Percentiles rank a stretch among this genome's conserved stretches.
phyloP scores from a whole-genome alignment of 2,329 filamentous ascomycete species.

The Fusarium sp. region DNA sequence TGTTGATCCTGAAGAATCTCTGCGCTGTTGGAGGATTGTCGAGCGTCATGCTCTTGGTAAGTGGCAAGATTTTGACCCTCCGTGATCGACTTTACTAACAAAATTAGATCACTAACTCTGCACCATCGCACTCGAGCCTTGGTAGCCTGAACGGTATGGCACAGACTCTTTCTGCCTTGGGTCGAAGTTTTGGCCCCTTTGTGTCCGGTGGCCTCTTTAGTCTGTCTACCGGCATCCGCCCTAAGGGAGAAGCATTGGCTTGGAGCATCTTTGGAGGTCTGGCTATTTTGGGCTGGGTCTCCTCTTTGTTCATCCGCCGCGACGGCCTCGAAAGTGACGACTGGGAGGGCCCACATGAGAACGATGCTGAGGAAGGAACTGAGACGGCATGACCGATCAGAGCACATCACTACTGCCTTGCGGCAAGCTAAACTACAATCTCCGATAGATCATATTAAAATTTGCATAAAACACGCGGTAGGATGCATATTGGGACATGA shows the following conservation, averaged over 20 bases:
- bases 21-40: constrained; percentile 91
- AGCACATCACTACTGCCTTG: background rate
- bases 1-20: constrained; percentile 90
- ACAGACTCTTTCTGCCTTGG: constrained; percentile 92
- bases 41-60: constrained; percentile 87
- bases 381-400: constrained; percentile 18
- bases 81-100: constrained; percentile 7
- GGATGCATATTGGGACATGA: constrained; percentile 13
- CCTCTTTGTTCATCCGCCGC: constrained; percentile 84
- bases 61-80: constrained; percentile 43
- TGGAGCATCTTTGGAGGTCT: constrained; percentile 92
- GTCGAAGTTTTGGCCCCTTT: constrained; percentile 89
- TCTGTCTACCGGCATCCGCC: constrained; percentile 78
- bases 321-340: constrained; percentile 72
- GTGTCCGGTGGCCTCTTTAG: constrained; percentile 90
- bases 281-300: constrained; percentile 82
- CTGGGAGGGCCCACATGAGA: constrained; percentile 56
- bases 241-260: constrained; percentile 86
- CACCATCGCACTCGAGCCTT: constrained; percentile 86
- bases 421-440: background rate
- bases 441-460: constrained; percentile 19
- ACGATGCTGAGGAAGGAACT: constrained; percentile 10
- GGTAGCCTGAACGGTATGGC: constrained; percentile 94
- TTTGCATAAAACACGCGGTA: constrained; percentile 8
- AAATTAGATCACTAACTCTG: constrained; percentile 88